Evolutionary conservation across 1,284 basidiomycete genomes (phyloP).

Genomic region (Anthracocystis setariae): DNA sequence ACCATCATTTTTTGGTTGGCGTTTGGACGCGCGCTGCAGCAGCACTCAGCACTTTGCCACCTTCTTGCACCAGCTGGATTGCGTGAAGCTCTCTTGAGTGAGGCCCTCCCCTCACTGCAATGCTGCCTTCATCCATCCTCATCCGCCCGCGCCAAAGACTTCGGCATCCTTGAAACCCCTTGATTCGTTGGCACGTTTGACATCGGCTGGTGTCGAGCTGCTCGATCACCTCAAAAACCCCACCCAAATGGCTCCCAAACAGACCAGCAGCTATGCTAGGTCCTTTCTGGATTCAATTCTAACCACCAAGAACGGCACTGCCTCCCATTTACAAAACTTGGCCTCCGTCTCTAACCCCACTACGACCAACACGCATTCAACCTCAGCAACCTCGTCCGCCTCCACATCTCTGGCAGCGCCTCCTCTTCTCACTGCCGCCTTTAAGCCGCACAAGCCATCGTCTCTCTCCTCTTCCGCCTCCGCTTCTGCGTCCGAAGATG

Average conservation of each 20-base stretch:
- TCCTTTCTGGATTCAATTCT: constrained; percentile 42
- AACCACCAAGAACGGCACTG: constrained; percentile 16
- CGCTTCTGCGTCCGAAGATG: constrained; percentile 53
- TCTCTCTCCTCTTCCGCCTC: constrained; percentile 51
- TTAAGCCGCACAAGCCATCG: constrained; percentile 48
- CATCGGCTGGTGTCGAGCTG: constrained; percentile 4
- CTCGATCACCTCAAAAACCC: background rate
- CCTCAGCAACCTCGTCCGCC: constrained; percentile 15
- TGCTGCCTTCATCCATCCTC: constrained; percentile 29
- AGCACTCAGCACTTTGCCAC: background rate
- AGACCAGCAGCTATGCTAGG: constrained; percentile 32
- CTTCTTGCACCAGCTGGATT: constrained; percentile 1
- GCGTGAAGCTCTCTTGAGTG: constrained; percentile 5
- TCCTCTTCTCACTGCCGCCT: constrained; percentile 37
- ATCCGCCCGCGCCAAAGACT: constrained; percentile 43
- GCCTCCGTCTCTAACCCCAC: constrained; percentile 21
- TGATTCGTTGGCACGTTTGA: constrained; percentile 10
- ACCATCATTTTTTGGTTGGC: too few relatives aligned
- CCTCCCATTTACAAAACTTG: constrained; percentile 11
- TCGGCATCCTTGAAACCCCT: constrained; percentile 35
- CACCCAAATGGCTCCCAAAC: constrained; percentile 23
- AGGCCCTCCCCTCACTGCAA: constrained; percentile 26
- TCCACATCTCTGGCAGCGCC: constrained; percentile 20
- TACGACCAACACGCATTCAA: constrained; percentile 13
- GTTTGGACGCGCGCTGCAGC: background rate